phyloP scores from a whole-genome alignment of 495 filamentous ascomycete species.

The Margaritispora aquatica region DNA sequence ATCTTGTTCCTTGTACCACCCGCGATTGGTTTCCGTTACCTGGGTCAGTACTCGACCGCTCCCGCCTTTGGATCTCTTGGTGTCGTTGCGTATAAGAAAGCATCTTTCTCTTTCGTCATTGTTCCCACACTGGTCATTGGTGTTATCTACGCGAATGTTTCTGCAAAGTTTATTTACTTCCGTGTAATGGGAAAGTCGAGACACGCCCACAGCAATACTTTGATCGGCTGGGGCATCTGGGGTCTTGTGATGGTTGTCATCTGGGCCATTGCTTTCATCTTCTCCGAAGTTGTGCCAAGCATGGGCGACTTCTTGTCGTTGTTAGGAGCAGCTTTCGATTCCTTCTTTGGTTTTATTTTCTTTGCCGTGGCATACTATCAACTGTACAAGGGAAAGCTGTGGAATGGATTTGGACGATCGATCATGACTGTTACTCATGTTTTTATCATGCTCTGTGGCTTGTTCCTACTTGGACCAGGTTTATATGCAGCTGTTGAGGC shows the following conservation, averaged over 20 bases:
- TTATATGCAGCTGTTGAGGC: conserved; percentile 47
- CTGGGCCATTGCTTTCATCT: conserved; percentile 57
- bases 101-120: conserved; percentile 66
- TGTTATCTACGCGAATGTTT: conserved; percentile 56
- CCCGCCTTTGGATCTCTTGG: conserved; percentile 47
- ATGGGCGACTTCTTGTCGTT: conserved; percentile 55
- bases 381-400: conserved; percentile 32
- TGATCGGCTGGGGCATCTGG: conserved; percentile 43
- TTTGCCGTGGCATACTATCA: conserved; percentile 47
- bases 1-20: conserved; percentile 50
- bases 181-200: conserved; percentile 43
- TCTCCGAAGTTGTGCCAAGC: conserved; percentile 57
- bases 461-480: conserved; percentile 45
- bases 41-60: conserved; percentile 41
- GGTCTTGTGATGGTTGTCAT: conserved; percentile 43
- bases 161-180: conserved; percentile 55
- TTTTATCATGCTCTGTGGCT: conserved; percentile 34
- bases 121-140: conserved; percentile 65
- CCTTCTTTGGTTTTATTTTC: conserved; percentile 33
- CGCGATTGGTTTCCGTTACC: conserved; percentile 43
- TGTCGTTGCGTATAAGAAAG: conserved; percentile 35
- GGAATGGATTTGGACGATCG: conserved; percentile 23
- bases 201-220: conserved; percentile 31
- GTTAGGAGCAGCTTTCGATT: conserved; percentile 45
- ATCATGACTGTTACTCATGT: conserved; percentile 37